Evolutionary conservation across 768 basidiomycete genomes (phyloP), one percentile per base, ranked within the genome.

Genomic region (Phlegmacium glaucopus): DNA sequence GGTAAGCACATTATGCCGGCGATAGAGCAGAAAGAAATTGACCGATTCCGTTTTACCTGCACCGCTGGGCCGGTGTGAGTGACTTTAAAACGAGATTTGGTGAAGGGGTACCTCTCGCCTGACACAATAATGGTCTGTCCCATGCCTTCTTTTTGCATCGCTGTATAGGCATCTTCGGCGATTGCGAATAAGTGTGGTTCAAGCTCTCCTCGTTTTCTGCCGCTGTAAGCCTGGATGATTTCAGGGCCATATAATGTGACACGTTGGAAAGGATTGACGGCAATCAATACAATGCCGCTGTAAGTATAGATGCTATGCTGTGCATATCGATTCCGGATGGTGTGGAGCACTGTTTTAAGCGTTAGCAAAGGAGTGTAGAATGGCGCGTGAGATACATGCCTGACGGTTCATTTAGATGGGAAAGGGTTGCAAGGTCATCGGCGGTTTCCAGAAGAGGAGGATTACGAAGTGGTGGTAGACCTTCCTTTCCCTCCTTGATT

Each of bases 51-150:
- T 99, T 76, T 99, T 99, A 47, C 96, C 96, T 45, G 96, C 96
- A 70, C 96, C 96, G 79, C 94, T 96, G 46, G n/a, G 58, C 12
- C 49, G 39, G 48, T 35, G 40, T 61, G 30, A 61, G 54, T 30
- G 22, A 44, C 25, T 48, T 16, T 35, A 13, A 52, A 38, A 29
- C 26, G 9, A 45, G 34, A 16, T 49, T 50, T 55, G 60, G 36
- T 39, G 46, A 22, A 37, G 45, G 44, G 76, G 53, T 60, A 94
- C 92, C 90, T 94, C 72, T 99, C 96, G 57, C 96, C 96, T 28
- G 90, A 93, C 50, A 99, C 96, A 55, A 99, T 96, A 62, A 99
- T 98, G 4, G 96, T 99, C 70, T 99, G 96, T 52, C 97, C 94
- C 69, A 86, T 83, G 50, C 90, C 81, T 58, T 97, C 87, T 64